Evolutionary conservation across 202 grass and related monocot species (phyloP), one percentile per base, ranked within the genome.

Genomic region (Cymbopogon flexuosus): DNA sequence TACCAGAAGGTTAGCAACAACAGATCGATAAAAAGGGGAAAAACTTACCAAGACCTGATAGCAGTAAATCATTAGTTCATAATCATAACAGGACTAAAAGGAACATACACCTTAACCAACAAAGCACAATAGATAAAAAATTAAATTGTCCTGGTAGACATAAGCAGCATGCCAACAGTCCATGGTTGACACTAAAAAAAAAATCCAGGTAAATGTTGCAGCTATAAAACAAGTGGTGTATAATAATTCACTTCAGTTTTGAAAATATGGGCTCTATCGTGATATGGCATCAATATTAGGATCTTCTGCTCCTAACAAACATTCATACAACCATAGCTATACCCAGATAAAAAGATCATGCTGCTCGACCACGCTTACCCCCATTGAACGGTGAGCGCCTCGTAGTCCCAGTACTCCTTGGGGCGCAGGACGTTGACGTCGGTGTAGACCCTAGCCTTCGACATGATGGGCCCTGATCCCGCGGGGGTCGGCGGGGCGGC

Each of bases 371-470:
- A 41, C 30, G 72, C 24, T 81, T 79, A 93, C 90, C 90, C 90
- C 90, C 90, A 93, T 30, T 93, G 87, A 14, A 89, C 90, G 81
- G 87, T 87, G 84, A 93, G 90, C 30, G 90, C 87, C 90, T 93
- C 87, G 74, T 93, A 92, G 78, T 93, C 90, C 90, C 90, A 93
- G 81, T 93, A 93, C 78, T 93, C 90, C 87, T 93, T 93, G 23
- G 90, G 87, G 35, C 90, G 90, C 39, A 85, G 77, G 62, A 93
- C 87, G 81, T 93, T 93, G 73, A 93, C 64, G 35, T 93, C 87
- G 40, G 90, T 8, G 81, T 89, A 93, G 1, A 93, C 90, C 78
- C 73, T 86, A 7, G 90, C 71, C 78, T 89, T 92, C 65, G 90
- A 92, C 90, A 92, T 92, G 77, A 27, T 1, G 61, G 29, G 10